Evolutionary conservation across 139 green algal genomes (phyloP), one percentile per base, ranked within the genome.

Genomic region (Chlamydomonas applanata): DNA sequence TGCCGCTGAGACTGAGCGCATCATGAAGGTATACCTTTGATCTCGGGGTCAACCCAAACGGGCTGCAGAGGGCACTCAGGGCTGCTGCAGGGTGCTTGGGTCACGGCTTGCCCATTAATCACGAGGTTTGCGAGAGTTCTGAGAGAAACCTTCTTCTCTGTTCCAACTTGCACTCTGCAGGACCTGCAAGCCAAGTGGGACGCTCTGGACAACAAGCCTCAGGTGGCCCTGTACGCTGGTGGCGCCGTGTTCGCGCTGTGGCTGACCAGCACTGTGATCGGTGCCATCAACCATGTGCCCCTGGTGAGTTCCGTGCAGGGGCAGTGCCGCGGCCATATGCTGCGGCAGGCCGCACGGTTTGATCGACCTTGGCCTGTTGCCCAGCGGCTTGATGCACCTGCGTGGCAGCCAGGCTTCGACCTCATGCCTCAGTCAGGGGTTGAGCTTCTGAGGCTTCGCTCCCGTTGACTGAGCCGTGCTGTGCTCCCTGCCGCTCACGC

Each of bases 231-330:
- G 22, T 98, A 98, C 70, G 85, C 79, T 56, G 91, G 70, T 3
- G 96, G 91, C 34, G 92, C 89, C 45, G 61, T 99, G 0, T 85
- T 94, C 0, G 82, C 86, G 1, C 72, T 99, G 29, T 99, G 93
- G 92, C 80, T 99, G 20, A 91, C 90, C 13, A 89, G 82, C 80
- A 94, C 91, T 57, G 74, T 99, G 46, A 89, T 99, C 9, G 83
- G 85, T 25, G 94, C 94, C 9, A 89, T 99, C 29, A 97, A 98
- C 89, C 60, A 69, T 61, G 79, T 99, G 13, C 96, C 96, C 3
- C 79, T 99, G 86, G 93, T 98, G 68, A 67, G 87, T 64, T 24
- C 4, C 19, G 56, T 2, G 4, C 22, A 46, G 46, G 68, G 27
- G 22, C 20, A 71, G 16, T 14, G 32, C 4, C 19, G n/a, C 20